phyloP scores from a whole-genome alignment of 768 basidiomycete species.

The Mycena olivaceomarginata region DNA sequence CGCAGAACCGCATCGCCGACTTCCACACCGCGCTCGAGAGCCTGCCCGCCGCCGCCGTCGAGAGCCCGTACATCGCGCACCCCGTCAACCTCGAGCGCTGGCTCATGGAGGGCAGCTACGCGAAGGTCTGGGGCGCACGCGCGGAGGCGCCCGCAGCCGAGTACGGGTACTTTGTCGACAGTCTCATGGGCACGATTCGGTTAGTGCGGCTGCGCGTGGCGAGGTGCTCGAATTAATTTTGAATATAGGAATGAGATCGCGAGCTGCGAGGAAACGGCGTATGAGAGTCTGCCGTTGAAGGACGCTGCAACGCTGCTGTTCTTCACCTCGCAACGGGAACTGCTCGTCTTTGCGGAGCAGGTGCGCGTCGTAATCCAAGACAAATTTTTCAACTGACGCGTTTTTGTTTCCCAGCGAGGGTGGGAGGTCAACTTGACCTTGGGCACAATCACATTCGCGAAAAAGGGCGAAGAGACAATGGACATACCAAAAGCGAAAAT shows the following conservation, averaged over 20 bases:
- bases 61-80: constrained; percentile 86
- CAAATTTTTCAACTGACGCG: background rate
- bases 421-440: constrained; percentile 89
- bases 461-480: constrained; percentile 86
- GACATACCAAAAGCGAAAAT: constrained; percentile 93
- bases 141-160: constrained; percentile 95
- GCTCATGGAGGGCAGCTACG: constrained; percentile 99
- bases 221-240: constrained; percentile 2
- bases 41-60: constrained; percentile 81
- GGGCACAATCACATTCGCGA: constrained; percentile 84
- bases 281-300: constrained; percentile 91
- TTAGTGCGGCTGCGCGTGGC: constrained; percentile 55
- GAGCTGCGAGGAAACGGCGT: constrained; percentile 95
- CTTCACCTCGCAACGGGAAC: constrained; percentile 89
- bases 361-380: constrained; percentile 61
- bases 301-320: constrained; percentile 95
- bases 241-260: constrained; percentile 93
- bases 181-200: constrained; percentile 96
- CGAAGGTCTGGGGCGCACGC: constrained; percentile 97
- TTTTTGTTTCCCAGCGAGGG: constrained; percentile 73
- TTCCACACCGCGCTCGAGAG: constrained; percentile 98
- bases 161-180: constrained; percentile 95
- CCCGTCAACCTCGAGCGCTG: constrained; percentile 95
- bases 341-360: constrained; percentile 88
- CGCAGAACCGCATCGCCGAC: constrained; percentile 96